These are phyloP conservation scores for Xylaria sp. DNA, from an alignment of 2,329 filamentous ascomycete species.

Conservation along the genomic window DNA sequence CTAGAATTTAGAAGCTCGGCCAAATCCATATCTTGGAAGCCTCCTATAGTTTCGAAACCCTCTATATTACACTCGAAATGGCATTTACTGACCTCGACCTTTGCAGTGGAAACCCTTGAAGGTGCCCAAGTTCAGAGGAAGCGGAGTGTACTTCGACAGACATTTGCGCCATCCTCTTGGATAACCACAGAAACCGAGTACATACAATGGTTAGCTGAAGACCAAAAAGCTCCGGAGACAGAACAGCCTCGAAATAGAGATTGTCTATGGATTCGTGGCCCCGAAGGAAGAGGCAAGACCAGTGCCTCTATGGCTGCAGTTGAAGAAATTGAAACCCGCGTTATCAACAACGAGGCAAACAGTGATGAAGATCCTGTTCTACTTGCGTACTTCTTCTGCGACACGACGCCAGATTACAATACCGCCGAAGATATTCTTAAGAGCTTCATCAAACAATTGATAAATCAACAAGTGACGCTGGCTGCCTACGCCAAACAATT, in stretches of 20 bases:
- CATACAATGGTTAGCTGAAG: conserved; percentile 49
- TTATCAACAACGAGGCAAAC: conserved; percentile 39
- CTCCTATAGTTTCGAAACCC: not conserved
- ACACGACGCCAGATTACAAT: conserved; percentile 51
- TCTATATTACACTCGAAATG: not conserved
- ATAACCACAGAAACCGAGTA: conserved; percentile 53
- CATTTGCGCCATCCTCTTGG: conserved; percentile 52
- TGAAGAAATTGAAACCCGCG: conserved; percentile 49
- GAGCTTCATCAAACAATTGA: conserved; percentile 53
- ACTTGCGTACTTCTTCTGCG: conserved; percentile 56
- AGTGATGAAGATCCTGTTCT: conserved; percentile 46
- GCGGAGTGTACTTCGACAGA: conserved; percentile 46
- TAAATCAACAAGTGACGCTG: conserved; percentile 49
- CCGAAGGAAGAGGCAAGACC: conserved; percentile 56
- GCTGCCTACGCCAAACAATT: conserved; percentile 52
- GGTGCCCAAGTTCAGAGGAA: conserved; percentile 51
- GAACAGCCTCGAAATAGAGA: conserved; percentile 41
- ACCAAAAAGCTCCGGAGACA: conserved; percentile 9
- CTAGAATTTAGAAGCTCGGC: not conserved
- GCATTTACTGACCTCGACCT: not conserved
- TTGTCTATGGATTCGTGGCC: conserved; percentile 54
- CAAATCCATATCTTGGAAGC: not conserved
- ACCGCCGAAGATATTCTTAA: conserved; percentile 56
- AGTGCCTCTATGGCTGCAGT: conserved; percentile 54
- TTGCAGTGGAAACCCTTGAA: conserved; percentile 46